Base-by-base conservation (phyloP, 768 basidiomycete genomes). In the Paxillus rubicundulus region DNA sequence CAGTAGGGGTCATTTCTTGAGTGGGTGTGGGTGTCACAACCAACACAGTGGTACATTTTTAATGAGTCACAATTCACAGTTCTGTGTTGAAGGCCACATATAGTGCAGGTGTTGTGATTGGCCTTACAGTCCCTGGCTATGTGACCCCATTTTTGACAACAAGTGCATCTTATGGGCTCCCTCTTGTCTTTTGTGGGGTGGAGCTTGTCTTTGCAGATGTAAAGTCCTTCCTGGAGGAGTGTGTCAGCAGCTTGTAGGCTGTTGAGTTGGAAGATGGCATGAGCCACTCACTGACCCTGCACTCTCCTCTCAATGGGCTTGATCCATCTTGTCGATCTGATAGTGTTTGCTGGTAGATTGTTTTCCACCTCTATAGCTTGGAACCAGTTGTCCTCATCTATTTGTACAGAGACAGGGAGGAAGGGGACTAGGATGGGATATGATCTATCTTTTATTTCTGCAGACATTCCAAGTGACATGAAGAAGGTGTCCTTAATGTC, bases 101-200 rank as follows among this genome's bases (percentile, higher is more conserved):
- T 20, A 1, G 39, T 30, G 14, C 52, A 53, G 4, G 46, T 27
- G 40, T 53, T 39, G 2, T 46, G 21, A 8, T 4, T 4, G 1
- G 37, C 30, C 12, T 36, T 36, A 20, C 39, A 53, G 16, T 53
- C 28, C 9, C 18, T 45, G 3, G 37, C 51, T 30, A 52, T 36
- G 20, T 52, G 51, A 3, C 51, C 51, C 30, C 28, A 53, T 12
- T 36, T 5, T 14, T 53, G 52, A 40, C 52, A 47, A 5, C 18
- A 4, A 8, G 33, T 12, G 18, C 52, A 53, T 4, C 30, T 10
- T 4, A 53, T 28, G 6, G 52, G 52, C 8, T 53, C 39, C 13
- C 33, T 9, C 5, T 45, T 47, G 5, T 53, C 52, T 10, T 53
- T 53, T 5, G 9, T n/a, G 2, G 45, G 52, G 16, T 53, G 39